Evolutionary conservation across 2,329 filamentous ascomycete species (phyloP).

Genomic region (Lanzia echinophila): DNA sequence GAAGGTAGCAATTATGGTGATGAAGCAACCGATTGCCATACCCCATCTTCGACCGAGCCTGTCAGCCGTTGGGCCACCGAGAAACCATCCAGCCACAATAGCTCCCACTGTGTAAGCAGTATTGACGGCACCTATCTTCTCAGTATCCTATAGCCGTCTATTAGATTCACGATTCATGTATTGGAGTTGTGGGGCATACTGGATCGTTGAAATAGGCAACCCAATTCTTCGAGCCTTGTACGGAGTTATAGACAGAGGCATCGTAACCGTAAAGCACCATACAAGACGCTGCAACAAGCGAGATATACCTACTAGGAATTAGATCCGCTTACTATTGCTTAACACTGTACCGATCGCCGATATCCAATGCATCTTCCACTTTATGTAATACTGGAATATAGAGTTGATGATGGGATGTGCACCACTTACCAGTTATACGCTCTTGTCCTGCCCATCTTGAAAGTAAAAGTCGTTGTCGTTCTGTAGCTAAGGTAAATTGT

Average conservation of each 20-base stretch:
- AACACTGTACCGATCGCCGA: neutral
- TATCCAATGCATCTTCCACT: neutral
- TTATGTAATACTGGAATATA: neutral
- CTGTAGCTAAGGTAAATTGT: neutral
- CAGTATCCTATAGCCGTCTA: constrained; percentile 20
- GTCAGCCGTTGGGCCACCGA: constrained; percentile 56
- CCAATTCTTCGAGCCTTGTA: constrained; percentile 63
- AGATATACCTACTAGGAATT: constrained; percentile 50
- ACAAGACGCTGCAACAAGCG: constrained; percentile 60
- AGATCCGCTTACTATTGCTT: neutral
- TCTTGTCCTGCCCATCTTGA: constrained; percentile 1
- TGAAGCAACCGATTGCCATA: constrained; percentile 57
- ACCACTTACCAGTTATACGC: constrained; percentile 4
- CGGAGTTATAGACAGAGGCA: constrained; percentile 66
- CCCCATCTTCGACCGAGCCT: constrained; percentile 55
- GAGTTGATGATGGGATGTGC: neutral
- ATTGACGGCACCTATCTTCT: constrained; percentile 52
- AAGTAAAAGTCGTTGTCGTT: neutral
- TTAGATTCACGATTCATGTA: neutral
- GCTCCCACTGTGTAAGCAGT: constrained; percentile 66
- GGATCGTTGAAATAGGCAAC: constrained; percentile 50
- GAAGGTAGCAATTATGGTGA: constrained; percentile 62
- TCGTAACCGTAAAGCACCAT: constrained; percentile 74
- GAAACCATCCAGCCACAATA: constrained; percentile 61
- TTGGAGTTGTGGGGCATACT: constrained; percentile 9